Base-by-base conservation (phyloP, 2,329 filamentous ascomycete species). In the Colletotrichum tabaci region DNA sequence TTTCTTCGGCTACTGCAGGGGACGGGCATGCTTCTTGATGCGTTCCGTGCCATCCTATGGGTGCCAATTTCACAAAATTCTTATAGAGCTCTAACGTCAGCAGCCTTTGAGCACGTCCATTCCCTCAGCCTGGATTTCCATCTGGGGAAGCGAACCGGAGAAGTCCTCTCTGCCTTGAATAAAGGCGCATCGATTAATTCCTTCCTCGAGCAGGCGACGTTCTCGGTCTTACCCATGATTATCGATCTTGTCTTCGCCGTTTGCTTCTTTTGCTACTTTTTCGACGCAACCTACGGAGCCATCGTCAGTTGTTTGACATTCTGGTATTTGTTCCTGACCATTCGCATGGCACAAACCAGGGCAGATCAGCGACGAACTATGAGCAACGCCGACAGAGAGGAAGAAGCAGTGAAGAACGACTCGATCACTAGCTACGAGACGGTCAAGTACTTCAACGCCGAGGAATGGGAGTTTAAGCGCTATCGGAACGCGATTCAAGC, bases 341-440 rank as follows among this genome's bases (percentile, higher is more conserved):
- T 99, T 76, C 94, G 95, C 74, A 95, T 99, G 92, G 96, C 96
- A 18, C 93, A 96, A 73, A 98, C 95, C 85, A 90, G 96, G 76
- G 94, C 95, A 8, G 94, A 97, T 77, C 94, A 98, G 77, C 91
- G 96, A 77, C 90, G 96, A 72, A 90, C 96, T 78, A 98, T 98
- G 93, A 96, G 96, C 61, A 98, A 98, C 79, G 94, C 95, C 16
- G 95, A 96, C 76, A 90, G 96, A 74, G 95, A 98, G 82, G 95
- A 98, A 82, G 96, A 98, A 82, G 96, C 96, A 8, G 95, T 98
- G 76, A 98, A 98, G 83, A 98, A 98, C 79, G 96, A 99, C 81
- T 98, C 96, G 0, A 96, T 99, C 85, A 95, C 96, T 73, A 97
- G 95, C n/a, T 99, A 98, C 81, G 96, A 99, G 84, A 96, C 93